These are phyloP conservation scores for Flaveria robusta DNA, from an alignment of 129 eudicot species.

Conservation along the genomic window DNA sequence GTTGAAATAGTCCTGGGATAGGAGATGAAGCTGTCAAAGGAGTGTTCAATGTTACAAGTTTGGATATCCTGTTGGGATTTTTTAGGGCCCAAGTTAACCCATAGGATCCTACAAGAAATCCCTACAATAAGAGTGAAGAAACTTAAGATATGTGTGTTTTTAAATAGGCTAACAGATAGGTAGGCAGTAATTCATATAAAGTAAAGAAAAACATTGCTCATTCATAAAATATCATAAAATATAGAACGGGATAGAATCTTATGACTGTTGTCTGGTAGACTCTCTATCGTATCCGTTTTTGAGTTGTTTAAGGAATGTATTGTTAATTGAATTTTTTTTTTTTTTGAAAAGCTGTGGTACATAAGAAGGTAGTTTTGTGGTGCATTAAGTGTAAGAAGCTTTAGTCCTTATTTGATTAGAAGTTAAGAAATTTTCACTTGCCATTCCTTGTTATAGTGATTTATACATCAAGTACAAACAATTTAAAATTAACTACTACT, in stretches of 20 bases:
- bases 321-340: not conserved
- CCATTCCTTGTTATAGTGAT: not conserved
- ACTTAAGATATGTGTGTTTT: conserved; percentile 9
- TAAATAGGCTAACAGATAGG: conserved; percentile 4
- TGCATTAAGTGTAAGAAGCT: conserved; percentile 3
- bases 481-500: not conserved
- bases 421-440: not conserved
- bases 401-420: not conserved
- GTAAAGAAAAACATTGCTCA: not conserved
- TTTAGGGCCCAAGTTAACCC: conserved; percentile 98
- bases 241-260: not conserved
- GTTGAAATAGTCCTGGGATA: conserved; percentile 93
- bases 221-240: conserved; percentile 3
- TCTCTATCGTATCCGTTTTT: not conserved
- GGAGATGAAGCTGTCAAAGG: conserved; percentile 94
- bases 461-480: not conserved
- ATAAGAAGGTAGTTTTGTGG: not conserved
- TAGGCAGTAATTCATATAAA: conserved; percentile 1
- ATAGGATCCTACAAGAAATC: conserved; percentile 93
- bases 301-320: not conserved
- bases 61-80: conserved; percentile 73
- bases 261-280: not conserved
- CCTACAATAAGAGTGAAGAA: conserved; percentile 50
- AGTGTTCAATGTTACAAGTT: conserved; percentile 85
- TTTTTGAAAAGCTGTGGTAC: not conserved